Conservation (phyloP, 495 filamentous ascomycete genomes). For the Margaritispora aquatica region DNA sequence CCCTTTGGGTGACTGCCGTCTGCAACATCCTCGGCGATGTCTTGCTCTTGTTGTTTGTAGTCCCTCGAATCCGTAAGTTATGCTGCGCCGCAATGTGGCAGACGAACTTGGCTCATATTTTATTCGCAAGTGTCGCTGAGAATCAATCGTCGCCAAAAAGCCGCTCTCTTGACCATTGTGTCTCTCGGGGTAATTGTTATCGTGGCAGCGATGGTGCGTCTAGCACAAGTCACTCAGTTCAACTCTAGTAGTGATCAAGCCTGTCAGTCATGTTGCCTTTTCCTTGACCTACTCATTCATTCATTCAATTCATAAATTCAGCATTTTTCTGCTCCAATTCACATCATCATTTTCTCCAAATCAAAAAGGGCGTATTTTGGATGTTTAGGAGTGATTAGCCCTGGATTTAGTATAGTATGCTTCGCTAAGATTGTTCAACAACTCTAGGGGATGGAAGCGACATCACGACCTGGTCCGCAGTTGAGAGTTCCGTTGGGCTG, state of each 20-base stretch:
- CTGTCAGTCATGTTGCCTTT: not conserved
- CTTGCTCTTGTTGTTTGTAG: slow-evolving; percentile 8
- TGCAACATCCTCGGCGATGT: slow-evolving; percentile 11
- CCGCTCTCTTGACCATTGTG: slow-evolving; percentile 3
- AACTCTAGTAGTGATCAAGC: not conserved
- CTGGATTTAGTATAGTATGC: too few relatives aligned
- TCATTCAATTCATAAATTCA: not conserved
- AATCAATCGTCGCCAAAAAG: slow-evolving; percentile 9
- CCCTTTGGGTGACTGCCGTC: not conserved
- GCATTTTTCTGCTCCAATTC: not conserved
- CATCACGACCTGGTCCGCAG: not conserved
- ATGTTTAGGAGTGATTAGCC: too few relatives aligned
- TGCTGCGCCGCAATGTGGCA: not conserved
- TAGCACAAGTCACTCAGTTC: not conserved
- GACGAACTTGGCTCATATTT: not conserved
- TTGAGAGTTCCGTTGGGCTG: not conserved
- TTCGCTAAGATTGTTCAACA: not conserved
- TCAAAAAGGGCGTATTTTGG: too few relatives aligned
- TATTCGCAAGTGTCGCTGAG: slow-evolving; percentile 9
- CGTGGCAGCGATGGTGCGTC: not conserved
- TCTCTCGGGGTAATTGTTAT: slow-evolving; percentile 9
- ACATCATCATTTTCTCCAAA: not conserved
- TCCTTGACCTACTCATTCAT: not conserved
- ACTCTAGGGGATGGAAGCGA: not conserved
- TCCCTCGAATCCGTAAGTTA: slow-evolving; percentile 13